Evolutionary conservation across 1,284 basidiomycete species (phyloP).

Genomic region (Cutaneotrichosporon cyanovorans): DNA sequence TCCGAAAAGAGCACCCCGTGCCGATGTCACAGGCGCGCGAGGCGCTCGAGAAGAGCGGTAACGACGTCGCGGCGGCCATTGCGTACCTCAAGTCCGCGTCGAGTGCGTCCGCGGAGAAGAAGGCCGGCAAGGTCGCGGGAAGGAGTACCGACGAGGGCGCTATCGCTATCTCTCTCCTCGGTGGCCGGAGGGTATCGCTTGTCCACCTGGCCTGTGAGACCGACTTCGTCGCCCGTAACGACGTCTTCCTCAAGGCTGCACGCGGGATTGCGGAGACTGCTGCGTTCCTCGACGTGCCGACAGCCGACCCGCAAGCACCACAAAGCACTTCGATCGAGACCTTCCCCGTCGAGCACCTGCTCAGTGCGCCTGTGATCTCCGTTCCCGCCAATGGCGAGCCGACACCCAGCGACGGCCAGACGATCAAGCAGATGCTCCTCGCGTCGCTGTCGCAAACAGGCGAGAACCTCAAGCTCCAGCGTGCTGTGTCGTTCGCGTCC

Average conservation of each 20-base stretch:
- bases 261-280: conserved; percentile 78
- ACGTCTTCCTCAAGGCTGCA: conserved; percentile 70
- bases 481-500: conserved; percentile 65
- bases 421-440: conserved; percentile 67
- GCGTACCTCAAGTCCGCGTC: conserved; percentile 70
- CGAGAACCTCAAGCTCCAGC: conserved; percentile 74
- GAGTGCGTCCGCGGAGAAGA: conserved; percentile 50
- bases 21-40: conserved; percentile 82
- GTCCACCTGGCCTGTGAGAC: conserved; percentile 95
- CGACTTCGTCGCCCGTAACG: conserved; percentile 87
- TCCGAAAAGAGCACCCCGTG: conserved; percentile 68
- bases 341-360: conserved; percentile 53
- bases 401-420: conserved; percentile 40
- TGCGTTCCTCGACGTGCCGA: conserved; percentile 62
- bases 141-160: conserved; percentile 70
- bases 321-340: conserved; percentile 31
- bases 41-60: conserved; percentile 66
- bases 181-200: conserved; percentile 66
- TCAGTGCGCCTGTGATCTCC: conserved; percentile 62
- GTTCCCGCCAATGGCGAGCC: conserved; percentile 28
- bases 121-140: conserved; percentile 69
- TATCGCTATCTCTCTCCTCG: conserved; percentile 65
- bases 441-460: conserved; percentile 77
- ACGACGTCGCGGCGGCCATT: conserved; percentile 67
- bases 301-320: conserved; percentile 2